These are phyloP conservation scores for Scenedesmus sp. DNA, from an alignment of 163 green algal genomes.

Conservation along the genomic window DNA sequence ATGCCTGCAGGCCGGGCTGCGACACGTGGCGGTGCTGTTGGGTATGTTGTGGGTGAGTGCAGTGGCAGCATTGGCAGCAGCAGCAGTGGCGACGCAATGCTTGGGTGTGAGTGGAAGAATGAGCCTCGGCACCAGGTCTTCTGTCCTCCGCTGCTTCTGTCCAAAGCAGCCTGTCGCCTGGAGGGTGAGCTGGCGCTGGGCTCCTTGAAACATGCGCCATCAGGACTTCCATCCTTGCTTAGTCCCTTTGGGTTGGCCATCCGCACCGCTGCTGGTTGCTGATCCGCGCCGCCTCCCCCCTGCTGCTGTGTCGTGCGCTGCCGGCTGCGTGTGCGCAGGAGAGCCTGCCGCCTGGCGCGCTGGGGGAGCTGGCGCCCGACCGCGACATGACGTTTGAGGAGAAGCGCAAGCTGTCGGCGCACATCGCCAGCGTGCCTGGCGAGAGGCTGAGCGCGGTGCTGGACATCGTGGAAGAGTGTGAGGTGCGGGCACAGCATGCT, in stretches of 20 bases:
- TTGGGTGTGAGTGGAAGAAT: too few species aligned
- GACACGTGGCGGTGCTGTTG: background rate
- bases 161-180: slow-evolving; percentile 34
- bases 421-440: slow-evolving; percentile 73
- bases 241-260: too few species aligned
- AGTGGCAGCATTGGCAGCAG: background rate
- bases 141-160: background rate
- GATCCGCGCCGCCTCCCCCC: too few species aligned
- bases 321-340: background rate
- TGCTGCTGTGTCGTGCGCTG: too few species aligned
- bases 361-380: slow-evolving; percentile 43
- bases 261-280: too few species aligned
- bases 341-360: slow-evolving; percentile 36
- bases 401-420: slow-evolving; percentile 84
- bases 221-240: too few species aligned
- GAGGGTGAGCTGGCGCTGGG: background rate
- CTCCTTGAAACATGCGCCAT: too few species aligned
- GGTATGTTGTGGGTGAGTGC: too few species aligned
- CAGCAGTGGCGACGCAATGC: background rate
- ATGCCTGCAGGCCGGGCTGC: slow-evolving; percentile 18
- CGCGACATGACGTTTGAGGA: slow-evolving; percentile 91
- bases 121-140: too few species aligned
- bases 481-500: background rate
- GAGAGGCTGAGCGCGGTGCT: slow-evolving; percentile 76
- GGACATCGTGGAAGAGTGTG: slow-evolving; percentile 66